Evolutionary conservation across 2,329 filamentous ascomycete species (phyloP), one percentile per base, ranked within the genome.

Genomic region (Pyrenophora tritici-repentis): DNA sequence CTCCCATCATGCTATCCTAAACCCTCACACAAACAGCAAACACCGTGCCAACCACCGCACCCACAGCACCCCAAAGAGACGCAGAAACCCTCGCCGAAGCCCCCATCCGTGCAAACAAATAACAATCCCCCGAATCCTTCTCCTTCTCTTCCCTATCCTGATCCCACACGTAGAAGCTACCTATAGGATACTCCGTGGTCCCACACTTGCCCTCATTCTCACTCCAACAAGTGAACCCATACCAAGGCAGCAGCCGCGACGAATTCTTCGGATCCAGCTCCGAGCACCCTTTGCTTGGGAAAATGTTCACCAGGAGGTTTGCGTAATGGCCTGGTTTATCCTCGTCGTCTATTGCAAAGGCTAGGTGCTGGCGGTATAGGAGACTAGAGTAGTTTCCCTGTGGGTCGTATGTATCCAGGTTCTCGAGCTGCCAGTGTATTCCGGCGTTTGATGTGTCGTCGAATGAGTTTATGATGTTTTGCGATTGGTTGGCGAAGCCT

Each of bases 221-320:
- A 20, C 44, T 34, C 44, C 44, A 47, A 16, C 35, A 40, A 13
- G 10, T 39, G n/a, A 40, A 40, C 7, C 44, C 36, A 32, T 40
- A 34, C 44, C 44, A 40, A 1, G 14, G 12, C 32, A 38, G 14
- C 16, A 32, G 14, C 4, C 22, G 18, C 34, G 17, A 8, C 8
- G 33, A n/a, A 38, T 38, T 36, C 5, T 7, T 16, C 6, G 22
- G 22, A 24, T 24, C 22, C 18, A 20, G 18, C 9, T 47, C 36
- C 18, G 5, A 22, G n/a, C 44, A 40, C 1, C 17, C 26, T n/a
- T 33, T 9, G 1, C 13, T 13, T 10, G 16, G 16, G 26, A 33
- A 39, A 16, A 46, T 6, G 6, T 33, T 45, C 7, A 26, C 33
- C 14, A 13, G 20, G 32, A 18, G 22, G 7, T 29, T 13, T 7